A percentile compares a stretch with the other conserved stretches of the same genome.
phyloP scores from a whole-genome alignment of 345 rosid species.

The Zanthoxylum bungeanum region DNA sequence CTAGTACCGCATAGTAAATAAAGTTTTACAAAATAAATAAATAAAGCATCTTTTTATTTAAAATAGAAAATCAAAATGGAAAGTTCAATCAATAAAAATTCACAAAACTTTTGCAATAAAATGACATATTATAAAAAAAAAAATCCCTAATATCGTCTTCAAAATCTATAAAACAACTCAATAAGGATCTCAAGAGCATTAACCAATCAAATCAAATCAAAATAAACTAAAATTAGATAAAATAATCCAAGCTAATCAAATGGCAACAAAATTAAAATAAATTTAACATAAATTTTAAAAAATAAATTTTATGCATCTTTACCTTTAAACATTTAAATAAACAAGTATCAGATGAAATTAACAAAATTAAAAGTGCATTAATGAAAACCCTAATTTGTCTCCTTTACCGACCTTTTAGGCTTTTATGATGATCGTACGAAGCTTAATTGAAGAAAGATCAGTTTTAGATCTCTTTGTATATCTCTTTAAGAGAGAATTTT shows the following conservation, averaged over 20 bases:
- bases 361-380: not conserved
- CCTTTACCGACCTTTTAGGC: not conserved
- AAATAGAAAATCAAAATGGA: too few species aligned
- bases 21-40: not conserved
- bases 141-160: not conserved
- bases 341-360: not conserved
- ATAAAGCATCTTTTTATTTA: not conserved
- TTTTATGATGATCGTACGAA: not conserved
- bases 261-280: not conserved
- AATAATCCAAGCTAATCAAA: not conserved
- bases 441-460: not conserved
- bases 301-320: not conserved
- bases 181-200: not conserved
- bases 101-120: not conserved
- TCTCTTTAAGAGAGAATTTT: not conserved
- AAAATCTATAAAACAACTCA: not conserved
- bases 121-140: not conserved
- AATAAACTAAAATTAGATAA: not conserved
- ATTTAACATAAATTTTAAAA: not conserved
- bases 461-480: not conserved
- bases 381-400: not conserved
- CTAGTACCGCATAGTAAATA: not conserved
- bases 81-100: not conserved
- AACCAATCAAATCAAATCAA: slow-evolving; percentile 4
- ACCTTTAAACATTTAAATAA: not conserved